Base-by-base conservation (phyloP, 208 protist genomes). In the Porcisia deanei region DNA sequence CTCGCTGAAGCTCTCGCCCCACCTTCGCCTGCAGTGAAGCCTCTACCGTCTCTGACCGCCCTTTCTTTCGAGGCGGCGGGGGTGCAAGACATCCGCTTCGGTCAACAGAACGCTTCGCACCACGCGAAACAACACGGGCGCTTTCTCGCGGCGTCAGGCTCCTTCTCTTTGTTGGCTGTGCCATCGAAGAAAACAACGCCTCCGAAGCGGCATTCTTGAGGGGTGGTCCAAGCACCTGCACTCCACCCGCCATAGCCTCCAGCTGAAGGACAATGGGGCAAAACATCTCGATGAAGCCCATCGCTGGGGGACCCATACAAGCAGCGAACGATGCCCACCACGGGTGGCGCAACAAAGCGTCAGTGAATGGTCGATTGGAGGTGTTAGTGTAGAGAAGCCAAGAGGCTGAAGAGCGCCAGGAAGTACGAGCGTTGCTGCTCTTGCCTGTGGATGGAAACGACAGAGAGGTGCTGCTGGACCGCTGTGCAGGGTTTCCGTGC, bases 161-260 rank as follows among this genome's bases (percentile, higher is more conserved):
- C 41, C 25, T 47, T 18, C 41, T 52, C 41, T 67, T 37, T 8
- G 60, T 45, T 65, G 37, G 22, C 16, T 0, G 60, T 34, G 37
- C 20, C 60, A 16, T 12, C 60, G 18, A 18, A 18, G 30, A 45
- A 65, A 65, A 30, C 34, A n/a, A 1, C 41, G 45, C 60, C 10
- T 52, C 68, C 8, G 73, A 39, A 1, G 71, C 75, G 1, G 63
- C 66, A 65, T 67, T 55, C 45, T 84, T 82, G 67, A 94, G 66
- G 6, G 86, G 78, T n/a, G 86, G 88, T 4, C 90, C 90, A 34
- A 91, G 67, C 61, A 93, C 88, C 76, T 94, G 90, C 54, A 94
- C 41, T 1, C 88, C 88, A 16, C 90, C 90, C 2, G 80, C 85
- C 67, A 66, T 77, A 22, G 84, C 66, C 45, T 87, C 84, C 71